Conservation (phyloP, 371 early-diverging fungal species). For the Mucor piriformis region DNA sequence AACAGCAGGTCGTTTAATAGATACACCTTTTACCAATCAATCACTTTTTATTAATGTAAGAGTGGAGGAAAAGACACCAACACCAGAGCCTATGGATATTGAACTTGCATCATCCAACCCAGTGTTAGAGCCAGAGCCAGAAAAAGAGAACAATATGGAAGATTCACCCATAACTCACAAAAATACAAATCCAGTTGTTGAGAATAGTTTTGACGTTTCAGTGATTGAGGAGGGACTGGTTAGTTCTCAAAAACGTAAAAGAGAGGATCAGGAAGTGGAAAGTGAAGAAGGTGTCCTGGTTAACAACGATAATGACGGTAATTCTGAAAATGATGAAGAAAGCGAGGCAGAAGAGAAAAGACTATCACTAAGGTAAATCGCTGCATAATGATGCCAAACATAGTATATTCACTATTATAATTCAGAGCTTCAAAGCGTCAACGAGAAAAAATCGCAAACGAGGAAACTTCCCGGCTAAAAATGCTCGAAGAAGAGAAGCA, state of each 20-base stretch:
- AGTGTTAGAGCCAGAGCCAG: not conserved
- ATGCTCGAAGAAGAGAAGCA: slow-evolving; percentile 59
- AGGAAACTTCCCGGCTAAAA: slow-evolving; percentile 53
- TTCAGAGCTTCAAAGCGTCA: slow-evolving; percentile 64
- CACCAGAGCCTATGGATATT: not conserved
- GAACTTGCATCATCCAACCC: not conserved
- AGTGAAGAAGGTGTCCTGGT: slow-evolving; percentile 4
- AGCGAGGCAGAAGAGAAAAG: slow-evolving; percentile 51
- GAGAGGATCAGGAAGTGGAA: slow-evolving; percentile 9
- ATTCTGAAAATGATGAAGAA: slow-evolving; percentile 33
- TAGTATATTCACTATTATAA: not conserved
- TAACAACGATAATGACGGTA: slow-evolving; percentile 15
- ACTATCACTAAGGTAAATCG: slow-evolving; percentile 49
- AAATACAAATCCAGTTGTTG: not conserved
- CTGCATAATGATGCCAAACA: not conserved
- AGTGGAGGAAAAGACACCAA: not conserved
- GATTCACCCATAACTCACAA: not conserved
- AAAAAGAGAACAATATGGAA: not conserved
- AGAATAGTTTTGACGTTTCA: not conserved
- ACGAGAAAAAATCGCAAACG: slow-evolving; percentile 58
- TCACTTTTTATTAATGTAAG: slow-evolving; percentile 10
- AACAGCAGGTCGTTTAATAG: not conserved
- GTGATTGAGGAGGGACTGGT: not conserved
- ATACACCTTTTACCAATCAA: slow-evolving; percentile 1
- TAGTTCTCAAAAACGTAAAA: slow-evolving; percentile 6